Percentiles rank a stretch among this genome's conserved stretches.
phyloP scores from a whole-genome alignment of 768 basidiomycete species.

The Podaxis carcinomalis region DNA sequence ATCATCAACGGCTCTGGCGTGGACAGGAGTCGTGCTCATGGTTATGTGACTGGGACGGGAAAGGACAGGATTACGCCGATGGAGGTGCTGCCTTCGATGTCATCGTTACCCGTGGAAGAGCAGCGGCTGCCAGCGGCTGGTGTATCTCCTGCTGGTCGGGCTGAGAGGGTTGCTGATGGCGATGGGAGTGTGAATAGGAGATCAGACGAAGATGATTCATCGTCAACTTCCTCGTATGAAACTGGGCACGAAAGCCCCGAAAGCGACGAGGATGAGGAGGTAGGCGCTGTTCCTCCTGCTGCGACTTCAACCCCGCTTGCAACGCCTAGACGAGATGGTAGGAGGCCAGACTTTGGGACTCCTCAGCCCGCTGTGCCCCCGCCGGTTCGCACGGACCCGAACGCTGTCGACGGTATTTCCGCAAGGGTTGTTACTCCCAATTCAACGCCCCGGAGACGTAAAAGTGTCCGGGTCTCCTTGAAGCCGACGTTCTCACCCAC shows the following conservation, averaged over 20 bases:
- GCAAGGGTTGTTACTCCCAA: neutral
- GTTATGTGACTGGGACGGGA: neutral
- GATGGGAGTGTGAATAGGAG: neutral
- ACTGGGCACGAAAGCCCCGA: conserved; percentile 55
- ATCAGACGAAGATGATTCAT: conserved; percentile 30
- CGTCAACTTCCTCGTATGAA: conserved; percentile 61
- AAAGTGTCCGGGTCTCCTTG: conserved; percentile 77
- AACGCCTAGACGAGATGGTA: conserved; percentile 1
- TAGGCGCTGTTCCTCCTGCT: neutral
- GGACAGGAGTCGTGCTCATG: neutral
- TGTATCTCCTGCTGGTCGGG: neutral
- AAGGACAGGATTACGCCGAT: neutral
- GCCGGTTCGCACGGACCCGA: neutral
- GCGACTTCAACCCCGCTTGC: too few species aligned
- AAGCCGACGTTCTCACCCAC: conserved; percentile 73
- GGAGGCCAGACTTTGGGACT: conserved; percentile 14
- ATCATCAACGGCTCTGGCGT: too few species aligned
- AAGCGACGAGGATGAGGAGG: conserved; percentile 5
- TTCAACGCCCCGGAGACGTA: conserved; percentile 35
- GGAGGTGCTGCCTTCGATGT: neutral
- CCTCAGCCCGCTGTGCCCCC: neutral
- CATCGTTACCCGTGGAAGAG: neutral
- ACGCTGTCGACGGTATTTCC: neutral
- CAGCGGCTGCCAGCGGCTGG: neutral
- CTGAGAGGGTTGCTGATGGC: neutral